phyloP scores from a whole-genome alignment of 2,329 filamentous ascomycete genomes.

The Meredithiella fracta region DNA sequence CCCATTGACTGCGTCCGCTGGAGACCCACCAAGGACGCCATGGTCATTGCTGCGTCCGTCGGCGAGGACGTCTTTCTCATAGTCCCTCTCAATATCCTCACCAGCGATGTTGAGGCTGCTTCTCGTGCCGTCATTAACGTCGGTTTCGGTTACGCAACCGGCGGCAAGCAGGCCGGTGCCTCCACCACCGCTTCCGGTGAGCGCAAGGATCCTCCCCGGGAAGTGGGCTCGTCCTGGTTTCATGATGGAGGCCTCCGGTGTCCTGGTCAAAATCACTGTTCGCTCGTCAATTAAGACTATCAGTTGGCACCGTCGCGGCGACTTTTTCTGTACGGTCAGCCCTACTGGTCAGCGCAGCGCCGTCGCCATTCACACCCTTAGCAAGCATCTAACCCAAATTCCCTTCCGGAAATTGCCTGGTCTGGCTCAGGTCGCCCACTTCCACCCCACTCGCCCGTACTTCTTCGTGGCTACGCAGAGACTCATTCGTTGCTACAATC shows the following conservation, averaged over 20 bases:
- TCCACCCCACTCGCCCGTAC: conserved; percentile 82
- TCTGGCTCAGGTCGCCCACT: conserved; percentile 71
- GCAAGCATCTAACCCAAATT: conserved; percentile 85
- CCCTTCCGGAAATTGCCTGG: conserved; percentile 70
- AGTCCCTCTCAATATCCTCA: conserved; percentile 55
- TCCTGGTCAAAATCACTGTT: conserved; percentile 66
- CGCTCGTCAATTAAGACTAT: conserved; percentile 71
- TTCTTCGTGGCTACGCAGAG: conserved; percentile 95
- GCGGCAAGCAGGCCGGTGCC: conserved; percentile 34
- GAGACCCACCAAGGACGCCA: conserved; percentile 67
- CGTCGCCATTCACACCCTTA: conserved; percentile 86
- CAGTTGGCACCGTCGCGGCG: conserved; percentile 83
- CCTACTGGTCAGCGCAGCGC: conserved; percentile 62
- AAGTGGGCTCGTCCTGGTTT: conserved; percentile 69
- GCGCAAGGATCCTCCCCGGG: conserved; percentile 58
- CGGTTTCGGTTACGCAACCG: conserved; percentile 86
- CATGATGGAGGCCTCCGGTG: conserved; percentile 58
- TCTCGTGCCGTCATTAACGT: conserved; percentile 66
- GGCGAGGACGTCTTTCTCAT: conserved; percentile 78
- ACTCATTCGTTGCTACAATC: conserved; percentile 82
- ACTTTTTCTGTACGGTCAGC: conserved; percentile 86
- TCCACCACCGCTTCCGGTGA: conserved; percentile 34
- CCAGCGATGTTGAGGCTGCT: conserved; percentile 54
- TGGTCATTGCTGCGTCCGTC: conserved; percentile 67
- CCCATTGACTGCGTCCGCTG: conserved; percentile 77